These are phyloP conservation scores for Candida rishiriensis DNA, from an alignment of 805 yeast species.

Conservation along the genomic window DNA sequence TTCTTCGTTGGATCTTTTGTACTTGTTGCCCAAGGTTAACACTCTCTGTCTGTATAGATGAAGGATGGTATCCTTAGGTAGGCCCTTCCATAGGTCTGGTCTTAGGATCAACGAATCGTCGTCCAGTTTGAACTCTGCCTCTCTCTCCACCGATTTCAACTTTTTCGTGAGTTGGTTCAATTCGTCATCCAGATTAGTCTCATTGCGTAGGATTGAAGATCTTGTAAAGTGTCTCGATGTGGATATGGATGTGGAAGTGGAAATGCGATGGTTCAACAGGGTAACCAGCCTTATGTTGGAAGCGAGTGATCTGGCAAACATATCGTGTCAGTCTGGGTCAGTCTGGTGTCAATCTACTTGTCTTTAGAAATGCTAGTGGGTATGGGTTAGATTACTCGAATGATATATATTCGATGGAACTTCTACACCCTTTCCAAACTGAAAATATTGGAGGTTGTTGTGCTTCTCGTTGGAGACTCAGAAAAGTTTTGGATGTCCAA, in stretches of 20 bases:
- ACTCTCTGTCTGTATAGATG: slow-evolving; percentile 58
- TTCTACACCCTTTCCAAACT: no score
- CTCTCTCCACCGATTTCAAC: slow-evolving; percentile 9
- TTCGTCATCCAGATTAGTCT: slow-evolving; percentile 2
- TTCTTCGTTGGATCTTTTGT: slow-evolving; percentile 48
- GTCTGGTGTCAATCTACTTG: no score
- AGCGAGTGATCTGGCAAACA: neutral
- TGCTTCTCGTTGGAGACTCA: no score
- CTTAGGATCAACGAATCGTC: slow-evolving; percentile 40
- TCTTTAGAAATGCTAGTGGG: no score
- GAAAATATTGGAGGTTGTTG: no score
- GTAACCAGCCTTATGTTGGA: neutral
- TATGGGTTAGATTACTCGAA: no score
- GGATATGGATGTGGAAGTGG: neutral
- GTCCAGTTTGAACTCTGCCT: slow-evolving; percentile 13
- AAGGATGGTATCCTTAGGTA: slow-evolving; percentile 59
- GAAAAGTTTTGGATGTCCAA: no score
- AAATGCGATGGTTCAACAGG: neutral
- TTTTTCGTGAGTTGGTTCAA: slow-evolving; percentile 10
- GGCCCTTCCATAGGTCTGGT: slow-evolving; percentile 68
- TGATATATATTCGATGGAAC: no score
- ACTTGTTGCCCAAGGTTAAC: slow-evolving; percentile 43
- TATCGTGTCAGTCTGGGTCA: neutral
- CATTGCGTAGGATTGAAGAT: neutral
- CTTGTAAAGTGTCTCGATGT: neutral